Evolutionary conservation across 2,329 filamentous ascomycete species (phyloP), one percentile per base, ranked within the genome.

Genomic region (Parascedosporium putredinis): DNA sequence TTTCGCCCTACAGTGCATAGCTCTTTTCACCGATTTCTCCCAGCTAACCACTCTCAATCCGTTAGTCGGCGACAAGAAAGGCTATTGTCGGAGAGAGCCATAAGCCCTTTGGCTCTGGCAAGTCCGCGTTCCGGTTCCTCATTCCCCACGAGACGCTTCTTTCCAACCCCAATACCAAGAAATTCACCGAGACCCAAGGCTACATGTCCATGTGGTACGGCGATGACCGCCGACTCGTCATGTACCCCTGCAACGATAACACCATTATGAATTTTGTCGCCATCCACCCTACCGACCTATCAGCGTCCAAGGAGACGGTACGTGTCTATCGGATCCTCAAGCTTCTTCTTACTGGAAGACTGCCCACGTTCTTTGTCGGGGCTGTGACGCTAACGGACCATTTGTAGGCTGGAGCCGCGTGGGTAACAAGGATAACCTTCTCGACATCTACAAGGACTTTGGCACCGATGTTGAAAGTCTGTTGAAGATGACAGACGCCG

Each of bases 41-140:
- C 10, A 8, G 7, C 3, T 5, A 25, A 22, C 38, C 52, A n/a
- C 46, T 8, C 5, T 5, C 1, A 8, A 9, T 6, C 20, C 4
- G 34, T 22, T 57, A 56, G 56, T 60, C 48, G 51, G 58, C 53
- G 50, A 51, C 58, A 44, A 9, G 66, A 54, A 38, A 55, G 52
- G 53, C 52, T 1, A 52, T 64, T 0, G 55, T 50, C 2, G 59
- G 55, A 6, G 48, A 56, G 3, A 47, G 50, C 0, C 45, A 57
- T 25, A 62, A 61, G 6, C 63, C 70, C 0, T 69, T 67, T 38
- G 64, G 67, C 2, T 71, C 68, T 1, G 76, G 76, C 8, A 76
- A 76, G 56, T 76, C 71, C 46, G 75, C 76, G 0, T 81, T 78
- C 55, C 63, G 77, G 6, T 80, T 79, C 58, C 55, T 78, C 27